Base-by-base conservation (phyloP, 345 rosid genomes). In the Lagerstroemia speciosa region DNA sequence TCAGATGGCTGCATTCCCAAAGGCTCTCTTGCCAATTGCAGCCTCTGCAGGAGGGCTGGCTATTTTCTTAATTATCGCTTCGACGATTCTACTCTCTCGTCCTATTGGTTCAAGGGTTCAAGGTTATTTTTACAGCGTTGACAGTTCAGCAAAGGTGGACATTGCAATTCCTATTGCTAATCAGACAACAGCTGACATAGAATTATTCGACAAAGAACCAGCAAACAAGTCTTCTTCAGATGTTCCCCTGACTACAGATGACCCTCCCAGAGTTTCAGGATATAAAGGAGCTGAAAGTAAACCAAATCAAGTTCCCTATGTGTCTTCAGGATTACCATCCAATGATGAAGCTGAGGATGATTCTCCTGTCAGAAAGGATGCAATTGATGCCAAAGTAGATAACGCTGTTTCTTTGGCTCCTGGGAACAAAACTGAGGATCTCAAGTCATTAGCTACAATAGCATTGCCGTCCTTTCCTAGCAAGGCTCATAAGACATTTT, bases 1-100 rank as follows among this genome's bases (percentile, higher is more conserved):
- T 33, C 66, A 72, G 26, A 70, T 71, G 68, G 73, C 81, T 65
- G 76, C 77, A 0, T 80, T 82, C 72, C 92, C 94, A 2, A 83
- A 90, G 53, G 72, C 89, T 6, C 79, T 89, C 63, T 78, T 92
- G 24, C 72, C 85, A 31, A 87, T 91, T 72, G 77, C 78, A 46
- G 75, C 81, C 66, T 77, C 86, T 17, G 77, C 85, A 37, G 97
- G 83, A 69, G 90, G 93, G 38, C 78, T 91, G 66, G 88, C 90
- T 31, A 41, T 82, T 69, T 83, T 90, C 78, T 73, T 90, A 78
- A 37, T 89, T 67, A 68, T 88, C 58, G 96, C 86, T 70, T 90
- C 95, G 26, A 75, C 77, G 82, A 77, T 92, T 77, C 75, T 86
- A 30, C 78, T 87, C 68, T 83, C 89, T 1, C 71, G 76, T 69